Conservation (phyloP, 2,329 filamentous ascomycete species). For the Trematosphaeria pertusa region DNA sequence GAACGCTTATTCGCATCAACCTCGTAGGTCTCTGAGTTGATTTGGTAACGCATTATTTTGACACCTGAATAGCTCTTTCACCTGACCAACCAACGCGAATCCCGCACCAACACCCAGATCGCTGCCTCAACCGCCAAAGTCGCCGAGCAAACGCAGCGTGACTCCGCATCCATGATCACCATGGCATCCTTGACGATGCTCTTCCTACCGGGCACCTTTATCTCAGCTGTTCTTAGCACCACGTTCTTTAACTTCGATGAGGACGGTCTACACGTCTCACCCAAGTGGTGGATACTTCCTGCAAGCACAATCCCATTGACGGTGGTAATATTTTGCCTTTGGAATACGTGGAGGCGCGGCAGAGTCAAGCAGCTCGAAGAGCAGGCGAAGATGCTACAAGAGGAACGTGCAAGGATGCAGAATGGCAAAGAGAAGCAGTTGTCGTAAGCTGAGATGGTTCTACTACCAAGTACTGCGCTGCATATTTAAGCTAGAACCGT, state of each 20-base stretch:
- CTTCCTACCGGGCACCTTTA: slow-evolving; percentile 32
- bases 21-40: slow-evolving; percentile 17
- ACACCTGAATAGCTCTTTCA: slow-evolving; percentile 26
- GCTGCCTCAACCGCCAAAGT: slow-evolving; percentile 25
- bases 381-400: background rate
- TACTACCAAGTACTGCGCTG: no score
- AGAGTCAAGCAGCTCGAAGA: slow-evolving; percentile 6
- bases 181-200: slow-evolving; percentile 34
- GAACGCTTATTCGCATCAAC: slow-evolving; percentile 30
- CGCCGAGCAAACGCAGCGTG: slow-evolving; percentile 28
- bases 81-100: slow-evolving; percentile 24
- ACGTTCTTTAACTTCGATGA: slow-evolving; percentile 24
- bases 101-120: slow-evolving; percentile 24
- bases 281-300: slow-evolving; percentile 23
- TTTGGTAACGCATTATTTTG: background rate
- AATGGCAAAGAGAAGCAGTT: no score
- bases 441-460: no score
- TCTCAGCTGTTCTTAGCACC: slow-evolving; percentile 24
- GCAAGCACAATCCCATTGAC: slow-evolving; percentile 22
- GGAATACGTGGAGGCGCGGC: slow-evolving; percentile 20
- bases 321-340: slow-evolving; percentile 18
- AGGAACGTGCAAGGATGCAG: no score
- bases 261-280: slow-evolving; percentile 15
- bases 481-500: no score
- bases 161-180: slow-evolving; percentile 37